phyloP scores from a whole-genome alignment of 352 stramenopile species.

The Pythium aquatile region DNA sequence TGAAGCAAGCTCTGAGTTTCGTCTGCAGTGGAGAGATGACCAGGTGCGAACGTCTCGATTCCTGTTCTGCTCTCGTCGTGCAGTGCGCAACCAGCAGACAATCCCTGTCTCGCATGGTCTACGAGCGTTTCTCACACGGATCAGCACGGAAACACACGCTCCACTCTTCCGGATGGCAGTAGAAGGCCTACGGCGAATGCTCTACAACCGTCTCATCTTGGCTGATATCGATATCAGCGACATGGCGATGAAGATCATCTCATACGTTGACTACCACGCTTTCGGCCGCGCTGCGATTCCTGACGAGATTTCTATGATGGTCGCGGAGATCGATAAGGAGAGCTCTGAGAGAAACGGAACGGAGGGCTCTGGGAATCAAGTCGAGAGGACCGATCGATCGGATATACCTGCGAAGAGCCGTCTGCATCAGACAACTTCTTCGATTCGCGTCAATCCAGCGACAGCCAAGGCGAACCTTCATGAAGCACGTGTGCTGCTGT shows the following conservation, averaged over 20 bases:
- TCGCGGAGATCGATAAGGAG: conserved; percentile 20
- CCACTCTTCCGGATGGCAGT: conserved; percentile 77
- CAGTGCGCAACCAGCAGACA: conserved; percentile 40
- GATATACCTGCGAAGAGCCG: neutral
- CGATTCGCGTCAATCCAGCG: conserved; percentile 18
- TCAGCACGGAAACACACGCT: conserved; percentile 69
- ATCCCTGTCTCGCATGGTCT: conserved; percentile 63
- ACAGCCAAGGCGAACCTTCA: conserved; percentile 30
- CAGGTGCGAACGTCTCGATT: conserved; percentile 74
- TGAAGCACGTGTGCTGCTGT: conserved; percentile 40
- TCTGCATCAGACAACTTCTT: neutral
- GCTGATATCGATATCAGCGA: conserved; percentile 86
- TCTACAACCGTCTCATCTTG: conserved; percentile 78
- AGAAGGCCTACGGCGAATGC: conserved; percentile 62
- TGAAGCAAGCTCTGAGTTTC: conserved; percentile 58
- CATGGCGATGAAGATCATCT: conserved; percentile 71
- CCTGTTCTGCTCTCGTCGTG: conserved; percentile 45
- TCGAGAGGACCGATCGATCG: neutral
- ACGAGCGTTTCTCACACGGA: conserved; percentile 67
- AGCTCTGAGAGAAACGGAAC: neutral
- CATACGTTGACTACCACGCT: conserved; percentile 78
- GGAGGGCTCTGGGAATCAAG: neutral
- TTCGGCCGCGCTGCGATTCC: conserved; percentile 76
- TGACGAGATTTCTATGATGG: conserved; percentile 38
- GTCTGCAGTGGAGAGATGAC: conserved; percentile 66